These are phyloP conservation scores for Viridothelium virens DNA, from an alignment of 495 filamentous ascomycete species.

Conservation along the genomic window DNA sequence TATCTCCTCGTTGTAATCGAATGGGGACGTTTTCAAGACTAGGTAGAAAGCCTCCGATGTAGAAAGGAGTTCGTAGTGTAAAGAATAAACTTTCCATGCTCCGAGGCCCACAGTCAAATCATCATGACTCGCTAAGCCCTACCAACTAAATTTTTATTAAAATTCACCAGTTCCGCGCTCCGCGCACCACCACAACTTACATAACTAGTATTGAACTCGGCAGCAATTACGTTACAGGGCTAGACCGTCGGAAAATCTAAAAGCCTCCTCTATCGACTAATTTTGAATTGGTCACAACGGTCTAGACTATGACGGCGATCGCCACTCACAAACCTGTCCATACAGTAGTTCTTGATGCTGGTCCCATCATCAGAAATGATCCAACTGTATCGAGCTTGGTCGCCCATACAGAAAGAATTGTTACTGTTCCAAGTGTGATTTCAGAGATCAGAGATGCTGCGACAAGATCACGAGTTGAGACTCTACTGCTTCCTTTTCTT, in stretches of 20 bases:
- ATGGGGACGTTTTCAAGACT: too few species aligned
- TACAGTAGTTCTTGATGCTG: slow-evolving; percentile 81
- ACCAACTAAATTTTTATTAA: background rate
- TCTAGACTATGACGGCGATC: slow-evolving; percentile 13
- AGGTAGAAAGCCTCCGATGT: background rate
- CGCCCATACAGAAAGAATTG: slow-evolving; percentile 62
- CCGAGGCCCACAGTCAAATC: background rate
- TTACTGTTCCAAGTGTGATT: slow-evolving; percentile 81
- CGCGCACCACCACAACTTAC: background rate
- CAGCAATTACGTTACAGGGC: too few species aligned
- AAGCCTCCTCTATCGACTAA: too few species aligned
- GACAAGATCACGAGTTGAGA: slow-evolving; percentile 71
- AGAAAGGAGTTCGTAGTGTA: background rate
- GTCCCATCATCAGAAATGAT: slow-evolving; percentile 84
- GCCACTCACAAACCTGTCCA: slow-evolving; percentile 57
- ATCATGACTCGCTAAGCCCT: background rate
- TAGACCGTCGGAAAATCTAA: too few species aligned
- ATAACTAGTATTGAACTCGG: too few species aligned
- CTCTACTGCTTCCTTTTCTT: slow-evolving; percentile 73
- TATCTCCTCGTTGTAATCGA: too few species aligned
- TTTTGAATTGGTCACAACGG: background rate
- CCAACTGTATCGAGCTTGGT: slow-evolving; percentile 72
- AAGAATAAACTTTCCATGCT: background rate
- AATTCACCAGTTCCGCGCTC: background rate
- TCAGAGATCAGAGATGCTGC: slow-evolving; percentile 83